Evolutionary conservation across 805 yeast genomes (phyloP).

Genomic region (Metschnikowia lochheadii): DNA sequence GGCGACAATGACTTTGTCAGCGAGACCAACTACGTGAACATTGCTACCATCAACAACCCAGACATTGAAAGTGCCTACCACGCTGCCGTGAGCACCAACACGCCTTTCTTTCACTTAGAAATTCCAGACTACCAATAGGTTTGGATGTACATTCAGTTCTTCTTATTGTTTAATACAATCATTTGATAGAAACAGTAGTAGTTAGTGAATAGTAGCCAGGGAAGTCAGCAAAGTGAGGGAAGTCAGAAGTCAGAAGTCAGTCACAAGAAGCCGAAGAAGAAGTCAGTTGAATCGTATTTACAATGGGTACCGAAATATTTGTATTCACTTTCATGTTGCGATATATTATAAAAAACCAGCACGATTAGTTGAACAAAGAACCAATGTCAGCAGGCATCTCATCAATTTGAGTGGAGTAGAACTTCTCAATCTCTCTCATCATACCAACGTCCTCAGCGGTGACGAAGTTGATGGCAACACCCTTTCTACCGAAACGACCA

Average conservation of each 20-base stretch:
- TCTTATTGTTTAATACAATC: not conserved
- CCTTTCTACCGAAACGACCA: conserved; percentile 98
- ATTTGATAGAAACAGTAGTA: too few relatives aligned
- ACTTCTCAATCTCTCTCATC: conserved; percentile 83
- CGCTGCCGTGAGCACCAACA: conserved; percentile 59
- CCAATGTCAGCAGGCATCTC: conserved; percentile 85
- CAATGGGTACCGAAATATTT: not conserved
- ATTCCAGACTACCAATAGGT: conserved; percentile 50
- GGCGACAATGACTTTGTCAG: conserved; percentile 38
- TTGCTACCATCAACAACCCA: conserved; percentile 26
- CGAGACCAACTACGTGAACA: conserved; percentile 38
- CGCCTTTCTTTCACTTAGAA: conserved; percentile 77
- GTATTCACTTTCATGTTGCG: conserved; percentile 1
- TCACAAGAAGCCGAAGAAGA: not conserved
- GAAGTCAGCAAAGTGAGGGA: not conserved
- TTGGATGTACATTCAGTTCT: conserved; percentile 1
- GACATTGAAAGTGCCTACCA: conserved; percentile 39
- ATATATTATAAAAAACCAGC: not conserved
- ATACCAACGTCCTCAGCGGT: conserved; percentile 72
- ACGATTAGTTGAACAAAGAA: conserved; percentile 40
- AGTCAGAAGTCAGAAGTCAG: too few relatives aligned
- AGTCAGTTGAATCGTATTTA: not conserved
- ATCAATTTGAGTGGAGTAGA: conserved; percentile 83
- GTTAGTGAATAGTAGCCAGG: too few relatives aligned
- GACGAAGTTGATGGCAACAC: conserved; percentile 93